phyloP scores from a whole-genome alignment of 169 alveolate species.

The Blepharisma undulans region DNA sequence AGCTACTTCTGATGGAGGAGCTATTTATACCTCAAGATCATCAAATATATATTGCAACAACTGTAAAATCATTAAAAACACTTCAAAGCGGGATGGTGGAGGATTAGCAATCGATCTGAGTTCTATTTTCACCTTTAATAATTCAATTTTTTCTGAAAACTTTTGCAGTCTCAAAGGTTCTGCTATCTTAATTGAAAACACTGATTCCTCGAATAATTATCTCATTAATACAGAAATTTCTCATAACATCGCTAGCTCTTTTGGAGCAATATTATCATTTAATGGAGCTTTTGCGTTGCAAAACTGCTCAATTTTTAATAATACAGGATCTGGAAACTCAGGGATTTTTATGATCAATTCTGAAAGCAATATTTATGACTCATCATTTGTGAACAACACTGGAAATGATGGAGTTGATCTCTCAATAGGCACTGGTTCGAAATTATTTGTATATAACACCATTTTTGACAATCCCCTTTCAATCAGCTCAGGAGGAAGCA shows the following conservation, averaged over 20 bases:
- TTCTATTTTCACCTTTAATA: background rate
- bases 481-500: background rate
- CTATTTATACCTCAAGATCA: background rate
- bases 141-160: background rate
- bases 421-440: background rate
- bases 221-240: background rate
- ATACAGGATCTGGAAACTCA: too few species aligned
- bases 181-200: too few species aligned
- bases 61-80: too few species aligned
- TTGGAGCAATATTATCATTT: background rate
- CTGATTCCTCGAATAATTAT: too few species aligned
- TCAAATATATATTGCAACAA: background rate
- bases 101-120: background rate
- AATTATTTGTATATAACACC: background rate
- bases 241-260: background rate
- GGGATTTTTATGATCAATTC: background rate
- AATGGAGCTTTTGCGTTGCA: too few species aligned
- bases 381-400: background rate
- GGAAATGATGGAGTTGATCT: background rate
- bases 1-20: conserved; percentile 16
- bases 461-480: background rate
- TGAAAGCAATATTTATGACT: background rate
- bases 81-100: background rate
- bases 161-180: too few species aligned
- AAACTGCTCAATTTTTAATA: background rate